Conservation (phyloP, 2,329 filamentous ascomycete genomes). For the Hypoxylon sp. region DNA sequence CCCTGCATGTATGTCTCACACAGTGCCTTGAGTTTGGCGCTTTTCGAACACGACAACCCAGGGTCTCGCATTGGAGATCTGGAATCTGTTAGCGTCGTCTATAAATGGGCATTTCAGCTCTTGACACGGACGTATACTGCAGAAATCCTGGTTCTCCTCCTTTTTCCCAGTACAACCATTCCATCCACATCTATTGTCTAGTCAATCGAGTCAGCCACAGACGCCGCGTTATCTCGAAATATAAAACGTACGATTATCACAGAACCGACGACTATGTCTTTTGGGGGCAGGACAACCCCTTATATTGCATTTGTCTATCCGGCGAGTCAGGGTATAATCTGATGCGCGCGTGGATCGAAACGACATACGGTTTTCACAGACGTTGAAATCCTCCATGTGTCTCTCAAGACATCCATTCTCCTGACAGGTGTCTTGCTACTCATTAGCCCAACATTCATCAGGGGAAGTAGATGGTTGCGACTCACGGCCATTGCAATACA, state of each 20-base stretch:
- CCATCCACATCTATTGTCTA: slow-evolving; percentile 36
- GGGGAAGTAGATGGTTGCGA: not conserved
- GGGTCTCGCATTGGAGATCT: slow-evolving; percentile 31
- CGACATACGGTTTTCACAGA: slow-evolving; percentile 23
- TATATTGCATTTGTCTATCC: slow-evolving; percentile 3
- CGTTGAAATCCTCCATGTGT: not conserved
- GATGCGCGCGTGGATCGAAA: not conserved
- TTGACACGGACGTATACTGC: slow-evolving; percentile 18
- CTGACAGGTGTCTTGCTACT: slow-evolving; percentile 15
- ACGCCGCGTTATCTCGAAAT: not conserved
- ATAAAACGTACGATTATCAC: slow-evolving; percentile 19
- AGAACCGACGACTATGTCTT: not conserved
- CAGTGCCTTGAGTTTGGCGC: slow-evolving; percentile 11
- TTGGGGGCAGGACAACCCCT: not conserved
- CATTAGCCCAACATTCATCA: not conserved
- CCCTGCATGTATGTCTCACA: slow-evolving; percentile 18
- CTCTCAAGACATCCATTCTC: not conserved
- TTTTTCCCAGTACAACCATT: slow-evolving; percentile 1
- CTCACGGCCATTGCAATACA: slow-evolving; percentile 32
- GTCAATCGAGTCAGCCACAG: slow-evolving; percentile 6
- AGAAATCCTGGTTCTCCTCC: not conserved
- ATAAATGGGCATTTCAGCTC: not conserved
- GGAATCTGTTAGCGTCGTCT: not conserved
- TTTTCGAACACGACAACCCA: slow-evolving; percentile 5
- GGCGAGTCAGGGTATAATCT: not conserved